Base-by-base conservation (phyloP, 495 filamentous ascomycete species). In the Penicillium cinerascens region DNA sequence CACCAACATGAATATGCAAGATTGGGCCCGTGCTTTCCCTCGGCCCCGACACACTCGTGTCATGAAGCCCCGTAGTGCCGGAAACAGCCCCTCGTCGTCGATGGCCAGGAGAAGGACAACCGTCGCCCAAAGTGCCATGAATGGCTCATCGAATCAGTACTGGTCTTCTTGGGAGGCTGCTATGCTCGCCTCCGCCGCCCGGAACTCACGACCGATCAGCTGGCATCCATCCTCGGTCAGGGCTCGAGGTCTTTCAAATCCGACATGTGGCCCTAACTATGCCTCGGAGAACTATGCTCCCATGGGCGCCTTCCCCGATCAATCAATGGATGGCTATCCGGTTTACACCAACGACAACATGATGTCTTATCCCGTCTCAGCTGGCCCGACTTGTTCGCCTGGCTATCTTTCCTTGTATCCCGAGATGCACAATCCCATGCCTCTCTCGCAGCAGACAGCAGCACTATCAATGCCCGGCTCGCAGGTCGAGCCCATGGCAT, bases 41-140 rank as follows among this genome's bases (percentile, higher is more conserved):
- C 64, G 58, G 29, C 59, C 69, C 10, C 67, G 66, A 52, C 60
- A 64, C 37, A 53, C 81, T 63, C 76, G 85, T 54, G 73, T 89
- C 44, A 74, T 76, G 45, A 89, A 91, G 67, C 82, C 85, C 6
- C 78, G 73, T 23, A 88, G 86, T 69, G 82, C 83, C 44, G 84
- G 78, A 65, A 88, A 83, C 70, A 90, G 86, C 65, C 87, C 87
- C 17, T 78, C 84, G 27, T 72, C 84, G 25, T 71, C 77, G 54
- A 69, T 78, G 52, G 70, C 72, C 48, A 72, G 80, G 55, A 71
- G 81, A 58, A 76, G 78, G 59, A 81, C 81, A 15, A 71, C 82
- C 37, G 72, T 82, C 52, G 69, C 76, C 54, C 78, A 86, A 44
- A 73, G 67, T 41, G 38, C 58, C 51, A 54, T 58, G 61, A 38